These are phyloP conservation scores for Aspergillus ellipticus DNA, from an alignment of 495 filamentous ascomycete genomes.

Conservation along the genomic window DNA sequence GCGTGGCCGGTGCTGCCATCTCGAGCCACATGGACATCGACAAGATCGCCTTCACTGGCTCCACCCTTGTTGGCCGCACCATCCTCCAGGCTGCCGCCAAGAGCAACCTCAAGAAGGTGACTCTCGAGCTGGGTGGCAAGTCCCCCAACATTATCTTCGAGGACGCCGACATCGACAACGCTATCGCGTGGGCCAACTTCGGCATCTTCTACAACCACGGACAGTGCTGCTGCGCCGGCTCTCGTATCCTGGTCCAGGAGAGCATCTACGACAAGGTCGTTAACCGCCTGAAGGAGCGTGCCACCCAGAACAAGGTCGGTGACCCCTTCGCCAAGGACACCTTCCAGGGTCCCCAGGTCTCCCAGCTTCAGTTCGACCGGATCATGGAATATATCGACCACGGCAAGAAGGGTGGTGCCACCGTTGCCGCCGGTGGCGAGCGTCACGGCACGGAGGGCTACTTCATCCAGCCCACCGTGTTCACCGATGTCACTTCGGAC, in stretches of 20 bases:
- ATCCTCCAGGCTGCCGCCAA: slow-evolving; percentile 95
- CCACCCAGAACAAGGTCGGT: slow-evolving; percentile 77
- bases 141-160: slow-evolving; percentile 97
- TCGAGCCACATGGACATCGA: slow-evolving; percentile 95
- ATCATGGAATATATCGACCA: slow-evolving; percentile 97
- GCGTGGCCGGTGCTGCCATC: slow-evolving; percentile 85
- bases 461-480: slow-evolving; percentile 98
- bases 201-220: slow-evolving; percentile 99
- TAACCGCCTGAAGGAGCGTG: slow-evolving; percentile 80
- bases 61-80: slow-evolving; percentile 80
- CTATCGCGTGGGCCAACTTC: slow-evolving; percentile 97
- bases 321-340: slow-evolving; percentile 84
- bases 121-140: slow-evolving; percentile 97
- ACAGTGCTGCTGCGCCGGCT: slow-evolving; percentile 97
- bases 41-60: slow-evolving; percentile 98
- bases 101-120: slow-evolving; percentile 98
- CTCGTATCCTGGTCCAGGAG: slow-evolving; percentile 93
- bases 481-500: slow-evolving; percentile 79
- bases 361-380: slow-evolving; percentile 89
- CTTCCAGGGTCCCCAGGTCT: slow-evolving; percentile 98
- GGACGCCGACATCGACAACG: slow-evolving; percentile 93
- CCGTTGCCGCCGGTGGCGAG: slow-evolving; percentile 76
- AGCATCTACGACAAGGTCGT: slow-evolving; percentile 95
- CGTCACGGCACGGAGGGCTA: slow-evolving; percentile 88
- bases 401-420: slow-evolving; percentile 86